A percentile compares a stretch with the other conserved stretches of the same genome.
Conservation (phyloP, 805 yeast species). For the Candida berthetii region DNA sequence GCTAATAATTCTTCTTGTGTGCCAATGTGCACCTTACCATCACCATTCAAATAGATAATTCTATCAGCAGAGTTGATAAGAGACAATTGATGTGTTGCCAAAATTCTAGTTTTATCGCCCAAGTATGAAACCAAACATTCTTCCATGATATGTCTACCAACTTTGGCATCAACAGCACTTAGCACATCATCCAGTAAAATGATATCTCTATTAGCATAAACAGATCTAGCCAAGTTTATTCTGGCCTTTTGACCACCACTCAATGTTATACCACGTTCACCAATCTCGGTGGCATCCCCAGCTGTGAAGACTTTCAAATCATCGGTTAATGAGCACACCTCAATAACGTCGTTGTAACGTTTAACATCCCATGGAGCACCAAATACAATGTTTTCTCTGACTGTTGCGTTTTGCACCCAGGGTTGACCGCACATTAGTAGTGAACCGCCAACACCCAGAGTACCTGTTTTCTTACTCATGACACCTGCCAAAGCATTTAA, state of each 20-base stretch:
- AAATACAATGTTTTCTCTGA: conserved; percentile 67
- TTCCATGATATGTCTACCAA: conserved; percentile 72
- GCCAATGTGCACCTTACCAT: conserved; percentile 54
- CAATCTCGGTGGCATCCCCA: conserved; percentile 76
- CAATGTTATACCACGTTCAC: conserved; percentile 79
- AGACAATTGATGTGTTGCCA: conserved; percentile 83
- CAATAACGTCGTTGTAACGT: conserved; percentile 47
- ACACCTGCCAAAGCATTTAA: conserved; percentile 57
- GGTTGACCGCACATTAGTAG: conserved; percentile 50
- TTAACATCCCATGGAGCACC: conserved; percentile 48
- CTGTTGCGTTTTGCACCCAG: conserved; percentile 81
- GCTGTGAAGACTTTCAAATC: conserved; percentile 66
- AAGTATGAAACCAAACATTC: conserved; percentile 63
- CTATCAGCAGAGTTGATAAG: conserved; percentile 65
- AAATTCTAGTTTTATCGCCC: conserved; percentile 53
- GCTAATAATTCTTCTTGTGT: conserved; percentile 40
- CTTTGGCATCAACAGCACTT: conserved; percentile 83
- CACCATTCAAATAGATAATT: conserved; percentile 57
- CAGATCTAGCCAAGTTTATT: conserved; percentile 72
- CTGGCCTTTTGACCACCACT: conserved; percentile 93
- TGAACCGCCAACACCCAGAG: conserved; percentile 39
- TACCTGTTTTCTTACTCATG: conserved; percentile 52
- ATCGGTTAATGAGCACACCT: conserved; percentile 59
- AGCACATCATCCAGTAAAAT: conserved; percentile 72
- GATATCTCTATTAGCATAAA: conserved; percentile 62